Base-by-base conservation (phyloP, 2,329 filamentous ascomycete genomes). In the Paecilomyces formosus region DNA sequence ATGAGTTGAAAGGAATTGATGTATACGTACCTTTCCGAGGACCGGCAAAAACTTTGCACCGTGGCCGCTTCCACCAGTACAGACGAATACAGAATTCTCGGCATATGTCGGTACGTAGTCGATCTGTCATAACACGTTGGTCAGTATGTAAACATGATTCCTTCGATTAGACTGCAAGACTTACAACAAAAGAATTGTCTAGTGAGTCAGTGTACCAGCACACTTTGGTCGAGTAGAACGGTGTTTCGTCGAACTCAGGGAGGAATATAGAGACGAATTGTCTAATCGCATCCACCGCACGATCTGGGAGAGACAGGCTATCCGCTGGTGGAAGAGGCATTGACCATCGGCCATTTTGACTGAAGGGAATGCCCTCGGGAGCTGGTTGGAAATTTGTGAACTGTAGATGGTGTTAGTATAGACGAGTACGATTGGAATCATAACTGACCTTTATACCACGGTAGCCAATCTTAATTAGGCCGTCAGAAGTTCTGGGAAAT, bases 181-280 rank as follows among this genome's bases (percentile, higher is more conserved):
- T 58, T 21, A 64, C 66, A 22, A 70, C 57, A 22, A 72, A 70
- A 11, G 68, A 68, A 61, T 72, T 73, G 56, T 74, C 72, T 21
- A 73, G 61, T 1, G 68, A 68, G 56, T 73, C 72, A 1, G 68
- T 74, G 60, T 74, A 73, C 71, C 72, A 74, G 62, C 71, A 74
- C 3, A 71, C 53, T 49, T 68, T 71, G 1, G 24, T 69, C 4
- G 64, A 66, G 51, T 65, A 52, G 54, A 72, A 70, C 2, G 64
- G 64, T 1, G 55, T 55, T 3, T 58, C 45, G 2, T 59, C 56
- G 26, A 72, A 70, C 18, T 72, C 70, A 0, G 70, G 67, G 6
- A 70, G 57, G 26, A 69, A 70, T 5, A 61, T 60, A 15, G 62
- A 63, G 3, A 65, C 63, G 55, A 65, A 65, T 26, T 65, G 57